Conservation (phyloP, 2,329 filamentous ascomycete genomes). For the Arthrinium phaeospermum region DNA sequence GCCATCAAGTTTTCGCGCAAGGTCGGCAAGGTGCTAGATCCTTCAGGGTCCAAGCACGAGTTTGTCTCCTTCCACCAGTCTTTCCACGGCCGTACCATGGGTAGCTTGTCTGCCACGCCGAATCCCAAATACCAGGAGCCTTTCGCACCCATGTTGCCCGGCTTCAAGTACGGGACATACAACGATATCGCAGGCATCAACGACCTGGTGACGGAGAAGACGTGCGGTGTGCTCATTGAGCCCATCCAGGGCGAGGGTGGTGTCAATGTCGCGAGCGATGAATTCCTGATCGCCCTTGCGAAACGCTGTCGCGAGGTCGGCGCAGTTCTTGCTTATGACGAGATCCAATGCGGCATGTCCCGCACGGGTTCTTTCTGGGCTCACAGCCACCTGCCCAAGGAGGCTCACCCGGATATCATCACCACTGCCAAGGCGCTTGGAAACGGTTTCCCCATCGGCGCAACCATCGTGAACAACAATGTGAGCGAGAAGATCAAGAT, state of each 20-base stretch:
- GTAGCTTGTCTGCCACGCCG: constrained; percentile 90
- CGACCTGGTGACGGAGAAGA: constrained; percentile 79
- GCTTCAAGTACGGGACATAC: constrained; percentile 84
- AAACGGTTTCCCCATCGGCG: constrained; percentile 95
- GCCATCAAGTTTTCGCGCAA: constrained; percentile 97
- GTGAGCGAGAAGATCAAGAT: constrained; percentile 70
- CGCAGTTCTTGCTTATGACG: constrained; percentile 90
- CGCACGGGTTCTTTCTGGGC: constrained; percentile 93
- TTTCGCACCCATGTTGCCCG: constrained; percentile 93
- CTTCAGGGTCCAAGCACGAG: constrained; percentile 76
- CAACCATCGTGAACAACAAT: constrained; percentile 65
- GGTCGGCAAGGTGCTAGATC: constrained; percentile 77
- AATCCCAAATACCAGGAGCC: constrained; percentile 98
- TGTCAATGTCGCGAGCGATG: constrained; percentile 80
- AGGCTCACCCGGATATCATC: constrained; percentile 90
- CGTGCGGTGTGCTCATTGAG: constrained; percentile 94
- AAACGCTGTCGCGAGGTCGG: constrained; percentile 84
- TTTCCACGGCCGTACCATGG: constrained; percentile 98
- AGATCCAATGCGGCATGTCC: constrained; percentile 93
- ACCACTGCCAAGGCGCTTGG: constrained; percentile 96
- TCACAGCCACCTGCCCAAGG: constrained; percentile 71
- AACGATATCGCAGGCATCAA: constrained; percentile 80
- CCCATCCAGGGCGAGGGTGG: constrained; percentile 98
- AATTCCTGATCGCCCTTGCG: constrained; percentile 85
- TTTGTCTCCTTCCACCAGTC: constrained; percentile 89